Evolutionary conservation across 768 basidiomycete genomes (phyloP), one percentile per base, ranked within the genome.

Genomic region (Exidia glandulosa): DNA sequence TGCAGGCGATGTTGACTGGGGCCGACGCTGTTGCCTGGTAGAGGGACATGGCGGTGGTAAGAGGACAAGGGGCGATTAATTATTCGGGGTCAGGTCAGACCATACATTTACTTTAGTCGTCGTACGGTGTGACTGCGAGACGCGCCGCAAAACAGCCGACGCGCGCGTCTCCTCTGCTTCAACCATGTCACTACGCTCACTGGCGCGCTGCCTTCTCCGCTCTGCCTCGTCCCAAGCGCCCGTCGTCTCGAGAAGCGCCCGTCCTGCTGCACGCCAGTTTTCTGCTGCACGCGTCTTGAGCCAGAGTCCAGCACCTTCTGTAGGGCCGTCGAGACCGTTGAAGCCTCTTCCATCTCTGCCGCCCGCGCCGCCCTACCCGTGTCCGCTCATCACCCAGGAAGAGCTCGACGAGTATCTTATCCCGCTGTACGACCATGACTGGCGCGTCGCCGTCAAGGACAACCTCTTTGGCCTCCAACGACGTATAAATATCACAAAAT

Each of bases 1-100:
- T 96, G 70, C 88, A 90, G n/a, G 94, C 94, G 68, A 97, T 97
- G 74, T 97, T 97, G 60, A 97, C 93, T 3, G 94, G 94, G 0
- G 94, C 94, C 63, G 93, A 89, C 0, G 85, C 84, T 14, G 94
- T 96, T 7, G 92, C 93, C 76, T 91, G 84, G 76, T 82, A 85
- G 65, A 83, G 32, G 69, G 67, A 66, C 59, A 31, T 65, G 36
- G 56, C 32, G 48, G 34, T 33, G 34, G 32, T 54, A 9, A 31
- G 30, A 54, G 50, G 30, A 27, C 50, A 54, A 54, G 50, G 19
- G 41, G 12, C 1, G 41, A 2, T 14, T 6, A 45, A 45, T 45
- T 45, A 45, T 45, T 45, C 10, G 16, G 23, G 41, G 41, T 45
- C 41, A 45, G 41, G 41, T 23, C 41, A 45, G n/a, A n/a, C n/a